Percentiles rank a stretch among this genome's conserved stretches.
Conservation (phyloP, 371 early-diverging fungal species). For the Amoeboaphelidium occidentale region DNA sequence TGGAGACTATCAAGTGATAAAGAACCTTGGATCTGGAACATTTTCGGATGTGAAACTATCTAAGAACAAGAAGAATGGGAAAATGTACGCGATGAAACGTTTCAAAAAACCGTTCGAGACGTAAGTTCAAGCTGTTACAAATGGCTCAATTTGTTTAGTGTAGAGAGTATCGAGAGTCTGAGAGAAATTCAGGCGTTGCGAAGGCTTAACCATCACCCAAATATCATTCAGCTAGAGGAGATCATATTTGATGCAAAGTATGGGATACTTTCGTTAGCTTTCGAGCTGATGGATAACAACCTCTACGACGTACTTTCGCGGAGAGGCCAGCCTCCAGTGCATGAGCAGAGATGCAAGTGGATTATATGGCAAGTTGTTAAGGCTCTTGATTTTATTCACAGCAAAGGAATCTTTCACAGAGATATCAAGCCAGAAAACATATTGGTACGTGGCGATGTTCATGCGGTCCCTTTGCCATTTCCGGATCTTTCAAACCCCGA, state of each 20-base stretch:
- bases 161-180: conserved; percentile 22
- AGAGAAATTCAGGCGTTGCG: conserved; percentile 25
- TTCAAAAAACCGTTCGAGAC: conserved; percentile 24
- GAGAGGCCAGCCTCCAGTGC: conserved; percentile 14
- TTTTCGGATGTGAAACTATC: conserved; percentile 27
- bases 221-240: conserved; percentile 29
- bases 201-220: conserved; percentile 22
- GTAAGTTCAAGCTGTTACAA: conserved; percentile 1
- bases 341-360: conserved; percentile 18
- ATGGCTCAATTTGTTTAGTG: conserved; percentile 5
- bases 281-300: conserved; percentile 34
- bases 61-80: conserved; percentile 20
- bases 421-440: conserved; percentile 33
- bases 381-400: conserved; percentile 23
- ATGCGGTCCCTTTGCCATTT: neutral
- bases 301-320: conserved; percentile 29
- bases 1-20: conserved; percentile 21
- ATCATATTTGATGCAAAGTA: conserved; percentile 29
- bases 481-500: neutral
- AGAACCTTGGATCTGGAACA: conserved; percentile 28
- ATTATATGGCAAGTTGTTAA: conserved; percentile 30
- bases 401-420: conserved; percentile 36
- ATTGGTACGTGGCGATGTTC: neutral
- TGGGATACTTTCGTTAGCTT: conserved; percentile 28
- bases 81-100: conserved; percentile 25